Percentiles rank a stretch among this genome's conserved stretches.
Conservation (phyloP, 2,329 filamentous ascomycete genomes). For the Aspergillaceae sp. region DNA sequence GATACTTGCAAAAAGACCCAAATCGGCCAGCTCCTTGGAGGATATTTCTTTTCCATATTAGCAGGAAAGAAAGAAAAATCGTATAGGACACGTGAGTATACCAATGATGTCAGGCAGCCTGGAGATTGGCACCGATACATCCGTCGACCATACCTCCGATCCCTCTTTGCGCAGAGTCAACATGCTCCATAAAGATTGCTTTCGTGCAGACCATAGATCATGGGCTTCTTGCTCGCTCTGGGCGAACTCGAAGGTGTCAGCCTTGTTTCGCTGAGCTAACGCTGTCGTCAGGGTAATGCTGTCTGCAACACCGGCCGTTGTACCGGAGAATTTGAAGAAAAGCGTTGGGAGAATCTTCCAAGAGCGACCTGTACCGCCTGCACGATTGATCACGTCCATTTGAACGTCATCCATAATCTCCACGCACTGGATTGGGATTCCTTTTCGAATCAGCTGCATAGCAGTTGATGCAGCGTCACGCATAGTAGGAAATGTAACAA, state of each 20-base stretch:
- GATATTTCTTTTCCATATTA: slow-evolving; percentile 56
- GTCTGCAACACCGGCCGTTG: slow-evolving; percentile 66
- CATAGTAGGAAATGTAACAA: slow-evolving; percentile 52
- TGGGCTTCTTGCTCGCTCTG: slow-evolving; percentile 46
- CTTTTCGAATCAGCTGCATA: slow-evolving; percentile 54
- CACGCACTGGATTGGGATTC: slow-evolving; percentile 60
- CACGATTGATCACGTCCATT: slow-evolving; percentile 60
- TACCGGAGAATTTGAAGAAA: slow-evolving; percentile 60
- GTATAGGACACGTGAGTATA: slow-evolving; percentile 14
- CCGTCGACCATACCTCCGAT: slow-evolving; percentile 53
- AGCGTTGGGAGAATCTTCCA: slow-evolving; percentile 35
- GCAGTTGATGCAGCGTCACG: slow-evolving; percentile 56
- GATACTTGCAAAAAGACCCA: slow-evolving; percentile 79
- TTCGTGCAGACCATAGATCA: slow-evolving; percentile 52
- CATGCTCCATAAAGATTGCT: slow-evolving; percentile 55
- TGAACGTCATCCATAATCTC: slow-evolving; percentile 54
- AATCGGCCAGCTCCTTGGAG: slow-evolving; percentile 78
- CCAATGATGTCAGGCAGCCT: slow-evolving; percentile 54
- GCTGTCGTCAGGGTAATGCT: slow-evolving; percentile 61
- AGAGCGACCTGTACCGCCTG: slow-evolving; percentile 48
- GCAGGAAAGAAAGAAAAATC: slow-evolving; percentile 1
- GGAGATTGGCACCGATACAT: slow-evolving; percentile 54
- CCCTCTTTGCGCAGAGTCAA: slow-evolving; percentile 47
- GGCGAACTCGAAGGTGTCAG: slow-evolving; percentile 49
- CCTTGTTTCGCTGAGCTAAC: slow-evolving; percentile 56